Conservation (phyloP, 2,329 filamentous ascomycete genomes). For the Fusarium sp. region DNA sequence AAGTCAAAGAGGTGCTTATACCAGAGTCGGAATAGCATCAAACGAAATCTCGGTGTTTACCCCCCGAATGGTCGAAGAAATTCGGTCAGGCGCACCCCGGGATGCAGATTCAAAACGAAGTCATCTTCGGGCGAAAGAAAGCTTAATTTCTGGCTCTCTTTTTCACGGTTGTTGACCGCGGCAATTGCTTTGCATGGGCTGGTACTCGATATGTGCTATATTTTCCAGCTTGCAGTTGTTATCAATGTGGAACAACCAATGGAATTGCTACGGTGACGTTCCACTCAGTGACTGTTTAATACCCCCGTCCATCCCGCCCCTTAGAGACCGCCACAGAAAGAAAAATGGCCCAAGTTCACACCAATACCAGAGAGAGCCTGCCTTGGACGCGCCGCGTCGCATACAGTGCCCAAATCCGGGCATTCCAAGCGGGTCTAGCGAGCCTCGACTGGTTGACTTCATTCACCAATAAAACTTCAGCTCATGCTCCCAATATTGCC, state of each 20-base stretch:
- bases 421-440: neutral
- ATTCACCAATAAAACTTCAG: neutral
- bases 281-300: neutral
- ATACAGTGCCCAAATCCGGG: neutral
- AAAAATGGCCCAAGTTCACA: neutral
- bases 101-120: neutral
- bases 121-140: neutral
- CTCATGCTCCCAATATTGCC: neutral
- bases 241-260: neutral
- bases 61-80: neutral
- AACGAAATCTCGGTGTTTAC: neutral
- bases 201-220: neutral
- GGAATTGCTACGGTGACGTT: neutral
- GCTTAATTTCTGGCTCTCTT: neutral
- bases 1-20: neutral
- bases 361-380: neutral
- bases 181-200: neutral
- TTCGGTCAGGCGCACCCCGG: neutral
- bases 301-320: neutral
- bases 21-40: neutral
- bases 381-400: neutral
- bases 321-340: neutral
- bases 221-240: neutral
- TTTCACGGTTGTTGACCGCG: neutral
- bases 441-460: neutral